phyloP scores from a whole-genome alignment of 2,329 filamentous ascomycete genomes.

The Beauveria pseudobassiana region DNA sequence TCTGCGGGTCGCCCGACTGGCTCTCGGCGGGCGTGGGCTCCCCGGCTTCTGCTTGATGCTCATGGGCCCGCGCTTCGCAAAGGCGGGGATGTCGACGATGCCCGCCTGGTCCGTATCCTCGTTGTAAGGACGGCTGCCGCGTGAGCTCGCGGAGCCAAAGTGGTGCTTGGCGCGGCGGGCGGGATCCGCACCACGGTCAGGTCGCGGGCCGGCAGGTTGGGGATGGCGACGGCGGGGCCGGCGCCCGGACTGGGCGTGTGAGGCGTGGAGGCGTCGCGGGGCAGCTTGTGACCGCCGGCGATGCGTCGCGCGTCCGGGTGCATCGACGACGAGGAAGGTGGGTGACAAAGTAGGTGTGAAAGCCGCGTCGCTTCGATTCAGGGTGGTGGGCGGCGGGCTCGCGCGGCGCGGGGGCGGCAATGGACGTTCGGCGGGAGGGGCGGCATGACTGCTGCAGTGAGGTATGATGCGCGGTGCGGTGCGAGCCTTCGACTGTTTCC shows the following conservation, averaged over 20 bases:
- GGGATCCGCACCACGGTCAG: slow-evolving; percentile 94
- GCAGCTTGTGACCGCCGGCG: slow-evolving; percentile 72
- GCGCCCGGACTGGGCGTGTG: slow-evolving; percentile 53
- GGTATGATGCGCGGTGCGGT: background rate
- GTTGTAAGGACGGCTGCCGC: slow-evolving; percentile 81
- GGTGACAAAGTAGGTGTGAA: slow-evolving; percentile 97
- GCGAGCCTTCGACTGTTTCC: background rate
- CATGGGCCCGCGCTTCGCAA: slow-evolving; percentile 74
- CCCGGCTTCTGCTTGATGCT: slow-evolving; percentile 43
- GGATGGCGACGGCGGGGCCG: slow-evolving; percentile 51
- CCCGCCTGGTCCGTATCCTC: slow-evolving; percentile 93
- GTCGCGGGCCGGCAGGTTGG: slow-evolving; percentile 58
- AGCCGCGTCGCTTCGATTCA: slow-evolving; percentile 39
- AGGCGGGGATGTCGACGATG: slow-evolving; percentile 86
- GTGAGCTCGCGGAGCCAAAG: slow-evolving; percentile 71
- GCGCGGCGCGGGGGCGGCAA: slow-evolving; percentile 2
- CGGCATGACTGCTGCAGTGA: background rate
- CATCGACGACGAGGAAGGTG: slow-evolving; percentile 85
- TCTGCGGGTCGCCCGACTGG: slow-evolving; percentile 80
- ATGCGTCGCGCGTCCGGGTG: slow-evolving; percentile 72
- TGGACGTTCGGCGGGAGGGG: background rate
- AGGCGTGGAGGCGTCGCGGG: slow-evolving; percentile 74
- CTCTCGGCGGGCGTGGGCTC: slow-evolving; percentile 66
- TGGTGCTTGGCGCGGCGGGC: slow-evolving; percentile 86
- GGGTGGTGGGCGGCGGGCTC: background rate